Conservation (phyloP, 495 filamentous ascomycete genomes). For the Pyrenopolyporus hunteri region DNA sequence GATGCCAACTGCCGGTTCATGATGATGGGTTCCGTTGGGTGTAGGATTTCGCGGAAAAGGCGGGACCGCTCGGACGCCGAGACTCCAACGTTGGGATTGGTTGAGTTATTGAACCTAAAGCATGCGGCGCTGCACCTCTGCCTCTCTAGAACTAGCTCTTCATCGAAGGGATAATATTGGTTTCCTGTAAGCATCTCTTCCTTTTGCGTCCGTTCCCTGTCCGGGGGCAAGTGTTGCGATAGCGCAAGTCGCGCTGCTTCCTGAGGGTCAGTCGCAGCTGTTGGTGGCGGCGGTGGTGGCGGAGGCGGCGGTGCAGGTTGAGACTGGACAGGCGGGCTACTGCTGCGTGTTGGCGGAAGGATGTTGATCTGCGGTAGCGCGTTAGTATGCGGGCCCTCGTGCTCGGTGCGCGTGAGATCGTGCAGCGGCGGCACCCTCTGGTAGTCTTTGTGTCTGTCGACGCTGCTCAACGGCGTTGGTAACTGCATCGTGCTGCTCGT, state of each 20-base stretch:
- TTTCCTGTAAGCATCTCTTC: conserved; percentile 93
- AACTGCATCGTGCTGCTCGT: conserved; percentile 54
- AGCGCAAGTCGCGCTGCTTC: conserved; percentile 66
- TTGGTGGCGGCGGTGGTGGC: conserved; percentile 39
- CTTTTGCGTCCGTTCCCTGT: conserved; percentile 70
- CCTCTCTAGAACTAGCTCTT: conserved; percentile 81
- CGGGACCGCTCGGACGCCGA: conserved; percentile 80
- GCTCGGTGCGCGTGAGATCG: conserved; percentile 58
- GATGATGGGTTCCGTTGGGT: conserved; percentile 56
- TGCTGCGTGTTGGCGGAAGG: conserved; percentile 55
- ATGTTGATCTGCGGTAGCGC: conserved; percentile 52
- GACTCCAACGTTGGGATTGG: conserved; percentile 76
- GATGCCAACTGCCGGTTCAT: conserved; percentile 55
- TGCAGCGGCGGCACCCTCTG: conserved; percentile 61
- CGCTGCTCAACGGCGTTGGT: conserved; percentile 44
- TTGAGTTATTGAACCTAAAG: conserved; percentile 88
- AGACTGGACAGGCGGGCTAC: conserved; percentile 47
- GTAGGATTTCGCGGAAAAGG: conserved; percentile 75
- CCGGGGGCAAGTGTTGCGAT: conserved; percentile 55
- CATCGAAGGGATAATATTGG: conserved; percentile 76
- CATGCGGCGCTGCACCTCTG: conserved; percentile 84
- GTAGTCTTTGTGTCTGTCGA: conserved; percentile 54
- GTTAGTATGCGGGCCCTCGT: conserved; percentile 43
- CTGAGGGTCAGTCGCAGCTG: conserved; percentile 53
- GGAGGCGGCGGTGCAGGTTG: conserved; percentile 39